Evolutionary conservation across 116 monocot species (phyloP).

Genomic region (Trichopus zeylanicus): DNA sequence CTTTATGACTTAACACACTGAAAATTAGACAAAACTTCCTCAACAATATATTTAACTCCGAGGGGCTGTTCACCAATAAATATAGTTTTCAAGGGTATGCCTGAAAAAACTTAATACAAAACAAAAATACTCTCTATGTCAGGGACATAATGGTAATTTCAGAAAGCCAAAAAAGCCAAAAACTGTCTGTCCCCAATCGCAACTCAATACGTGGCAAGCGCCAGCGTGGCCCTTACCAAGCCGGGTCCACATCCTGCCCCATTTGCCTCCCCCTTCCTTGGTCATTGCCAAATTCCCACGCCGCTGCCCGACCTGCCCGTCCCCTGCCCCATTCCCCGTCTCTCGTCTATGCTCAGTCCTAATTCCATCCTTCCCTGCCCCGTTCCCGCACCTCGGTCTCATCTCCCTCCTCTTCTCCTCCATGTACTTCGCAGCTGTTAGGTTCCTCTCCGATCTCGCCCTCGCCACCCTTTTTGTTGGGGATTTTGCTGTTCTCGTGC

Average conservation of each 20-base stretch:
- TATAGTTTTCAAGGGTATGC: too few relatives aligned
- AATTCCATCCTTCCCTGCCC: background rate
- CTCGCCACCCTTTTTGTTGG: background rate
- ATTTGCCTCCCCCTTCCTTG: background rate
- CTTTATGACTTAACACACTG: too few relatives aligned
- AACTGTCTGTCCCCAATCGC: too few relatives aligned
- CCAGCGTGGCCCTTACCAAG: too few relatives aligned
- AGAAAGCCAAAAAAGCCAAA: too few relatives aligned
- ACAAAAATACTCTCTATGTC: too few relatives aligned
- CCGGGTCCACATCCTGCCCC: constrained; percentile 10
- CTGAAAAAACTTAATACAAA: too few relatives aligned
- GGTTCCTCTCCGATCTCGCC: background rate
- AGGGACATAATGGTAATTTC: too few relatives aligned
- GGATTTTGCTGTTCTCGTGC: background rate
- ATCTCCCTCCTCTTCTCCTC: background rate
- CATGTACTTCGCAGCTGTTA: background rate
- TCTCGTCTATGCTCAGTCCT: constrained; percentile 10
- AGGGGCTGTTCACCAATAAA: too few relatives aligned
- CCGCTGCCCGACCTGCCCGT: constrained; percentile 30
- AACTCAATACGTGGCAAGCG: too few relatives aligned
- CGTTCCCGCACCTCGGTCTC: background rate
- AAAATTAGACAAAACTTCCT: too few relatives aligned
- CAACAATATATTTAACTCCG: too few relatives aligned
- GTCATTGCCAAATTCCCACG: background rate
- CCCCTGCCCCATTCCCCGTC: constrained; percentile 10